Percentiles rank a stretch among this genome's conserved stretches.
Evolutionary conservation across 805 yeast genomes (phyloP).

Genomic region (Zygosaccharomyces lentus): DNA sequence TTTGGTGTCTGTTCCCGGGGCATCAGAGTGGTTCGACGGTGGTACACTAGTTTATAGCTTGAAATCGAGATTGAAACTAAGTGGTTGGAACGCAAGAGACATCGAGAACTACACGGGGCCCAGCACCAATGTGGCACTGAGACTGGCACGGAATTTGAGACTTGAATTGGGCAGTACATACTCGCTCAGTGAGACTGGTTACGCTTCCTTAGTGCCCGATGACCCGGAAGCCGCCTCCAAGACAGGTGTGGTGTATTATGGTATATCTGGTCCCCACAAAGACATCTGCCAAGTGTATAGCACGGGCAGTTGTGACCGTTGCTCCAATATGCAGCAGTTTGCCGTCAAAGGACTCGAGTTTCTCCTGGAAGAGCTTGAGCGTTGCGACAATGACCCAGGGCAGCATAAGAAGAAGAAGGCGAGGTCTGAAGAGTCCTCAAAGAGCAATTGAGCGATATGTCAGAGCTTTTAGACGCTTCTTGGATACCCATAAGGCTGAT

Average conservation of each 20-base stretch:
- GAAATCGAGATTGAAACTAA: constrained; percentile 63
- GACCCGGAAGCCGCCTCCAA: constrained; percentile 33
- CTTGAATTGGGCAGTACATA: constrained; percentile 80
- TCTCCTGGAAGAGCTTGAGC: constrained; percentile 47
- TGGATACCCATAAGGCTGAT: not conserved
- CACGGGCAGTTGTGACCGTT: constrained; percentile 51
- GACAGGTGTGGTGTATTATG: constrained; percentile 65
- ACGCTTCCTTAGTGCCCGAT: constrained; percentile 52
- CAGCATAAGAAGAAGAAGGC: constrained; percentile 9
- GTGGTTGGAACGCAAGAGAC: constrained; percentile 76
- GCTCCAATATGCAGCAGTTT: constrained; percentile 69
- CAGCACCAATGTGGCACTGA: constrained; percentile 64
- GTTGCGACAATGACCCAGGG: constrained; percentile 4
- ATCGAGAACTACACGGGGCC: constrained; percentile 77
- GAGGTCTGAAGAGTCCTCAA: not conserved
- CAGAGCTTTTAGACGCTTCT: not conserved
- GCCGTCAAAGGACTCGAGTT: constrained; percentile 64
- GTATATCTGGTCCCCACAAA: constrained; percentile 61
- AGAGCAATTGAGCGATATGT: not conserved
- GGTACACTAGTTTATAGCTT: constrained; percentile 77
- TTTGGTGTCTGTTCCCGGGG: constrained; percentile 79
- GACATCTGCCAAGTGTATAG: constrained; percentile 43
- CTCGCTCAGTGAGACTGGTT: constrained; percentile 80
- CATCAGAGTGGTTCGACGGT: constrained; percentile 77
- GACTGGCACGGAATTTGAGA: constrained; percentile 72